Evolutionary conservation across 2,329 filamentous ascomycete species (phyloP), one percentile per base, ranked within the genome.

Genomic region (Aspergillus transmontanensis): DNA sequence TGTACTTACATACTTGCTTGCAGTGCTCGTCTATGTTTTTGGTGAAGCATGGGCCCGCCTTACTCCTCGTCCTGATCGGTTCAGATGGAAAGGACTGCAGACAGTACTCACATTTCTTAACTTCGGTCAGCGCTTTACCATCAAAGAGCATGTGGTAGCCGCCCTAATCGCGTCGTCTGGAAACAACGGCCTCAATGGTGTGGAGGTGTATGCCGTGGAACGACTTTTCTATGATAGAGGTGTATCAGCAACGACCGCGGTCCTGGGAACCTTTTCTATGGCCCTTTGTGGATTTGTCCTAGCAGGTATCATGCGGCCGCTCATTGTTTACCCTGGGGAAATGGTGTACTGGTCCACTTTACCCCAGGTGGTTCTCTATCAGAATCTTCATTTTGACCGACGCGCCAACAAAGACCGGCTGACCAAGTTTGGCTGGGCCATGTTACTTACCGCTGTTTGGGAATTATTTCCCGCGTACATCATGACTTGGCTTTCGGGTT

Each of bases 301-400:
- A 11, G 72, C 71, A 0, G 73, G 73, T 6, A 30, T 74, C 0
- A 41, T 76, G 2, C 70, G 73, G 0, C 71, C 75, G 0, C 43
- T 76, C 6, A 75, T 76, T 21, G 72, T 76, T 16, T 74, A 76
- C 30, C 75, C 72, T 4, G 67, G 70, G 11, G 73, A 77, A 55
- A 76, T 76, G 72, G 74, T 76, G 0, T 76, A 75, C 59, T 76
- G 73, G 74, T 66, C 66, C 0, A 73, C 72, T 7, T 55, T 78
- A 10, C 75, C 76, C 2, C 71, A 73, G 16, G 72, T 77, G 0
- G 71, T 73, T 2, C 69, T 76, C n/a, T 76, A 69, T 50, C 76
- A 78, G 55, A 76, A 71, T 19, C 69, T 78, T 1, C 75, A 78
- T 57, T 76, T 74, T 36, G 71, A 77, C 34, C 65, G 59, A 6